Evolutionary conservation across 768 basidiomycete genomes (phyloP).

Genomic region (Hericium coralloides): DNA sequence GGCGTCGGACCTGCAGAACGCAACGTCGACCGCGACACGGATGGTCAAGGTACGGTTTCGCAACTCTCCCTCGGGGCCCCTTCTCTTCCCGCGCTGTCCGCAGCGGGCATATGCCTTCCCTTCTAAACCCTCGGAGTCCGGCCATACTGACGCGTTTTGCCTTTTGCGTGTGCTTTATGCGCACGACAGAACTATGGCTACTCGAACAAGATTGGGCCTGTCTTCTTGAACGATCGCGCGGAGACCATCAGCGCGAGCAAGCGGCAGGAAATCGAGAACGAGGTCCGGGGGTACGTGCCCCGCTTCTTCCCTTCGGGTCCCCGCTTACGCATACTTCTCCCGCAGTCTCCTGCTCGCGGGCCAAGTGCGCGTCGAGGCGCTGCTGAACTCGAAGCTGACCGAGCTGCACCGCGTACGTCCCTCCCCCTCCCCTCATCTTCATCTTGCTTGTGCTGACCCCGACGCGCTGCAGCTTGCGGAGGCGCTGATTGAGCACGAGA

Average conservation of each 20-base stretch:
- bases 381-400: constrained; percentile 58
- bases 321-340: neutral
- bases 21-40: constrained; percentile 67
- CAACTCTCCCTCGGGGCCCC: neutral
- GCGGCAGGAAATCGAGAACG: constrained; percentile 80
- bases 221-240: constrained; percentile 69
- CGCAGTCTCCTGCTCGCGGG: constrained; percentile 36
- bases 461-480: constrained; percentile 57
- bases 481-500: constrained; percentile 93
- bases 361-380: constrained; percentile 51
- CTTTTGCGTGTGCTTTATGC: neutral
- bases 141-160: too few relatives aligned
- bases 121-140: too few relatives aligned
- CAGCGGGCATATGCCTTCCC: neutral
- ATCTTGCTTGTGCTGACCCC: neutral
- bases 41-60: constrained; percentile 76
- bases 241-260: constrained; percentile 64
- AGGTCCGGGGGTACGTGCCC: constrained; percentile 64
- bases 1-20: constrained; percentile 75
- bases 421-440: neutral
- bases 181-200: constrained; percentile 61
- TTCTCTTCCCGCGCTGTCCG: neutral
- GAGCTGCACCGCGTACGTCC: constrained; percentile 66
- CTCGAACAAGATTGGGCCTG: constrained; percentile 72
- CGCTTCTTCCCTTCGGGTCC: neutral